phyloP scores from a whole-genome alignment of 2,329 filamentous ascomycete species.

The Cadophora malorum region DNA sequence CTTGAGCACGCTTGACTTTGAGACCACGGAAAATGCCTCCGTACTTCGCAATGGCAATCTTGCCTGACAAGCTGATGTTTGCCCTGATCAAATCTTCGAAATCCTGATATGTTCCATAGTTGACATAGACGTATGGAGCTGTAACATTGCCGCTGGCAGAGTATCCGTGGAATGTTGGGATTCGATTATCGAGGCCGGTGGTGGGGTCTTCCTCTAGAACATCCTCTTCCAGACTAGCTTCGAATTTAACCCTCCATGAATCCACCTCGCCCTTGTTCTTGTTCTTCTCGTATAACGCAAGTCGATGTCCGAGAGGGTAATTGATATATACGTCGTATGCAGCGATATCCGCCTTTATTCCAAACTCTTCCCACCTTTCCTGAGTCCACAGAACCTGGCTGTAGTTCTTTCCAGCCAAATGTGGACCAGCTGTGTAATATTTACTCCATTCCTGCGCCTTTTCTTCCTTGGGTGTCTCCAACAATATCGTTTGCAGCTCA shows the following conservation, averaged over 20 bases:
- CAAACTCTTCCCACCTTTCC: slow-evolving; percentile 75
- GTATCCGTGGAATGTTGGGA: slow-evolving; percentile 95
- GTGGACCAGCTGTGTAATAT: slow-evolving; percentile 79
- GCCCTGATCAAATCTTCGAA: slow-evolving; percentile 81
- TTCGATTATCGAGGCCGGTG: slow-evolving; percentile 70
- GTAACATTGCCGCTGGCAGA: slow-evolving; percentile 93
- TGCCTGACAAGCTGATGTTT: slow-evolving; percentile 78
- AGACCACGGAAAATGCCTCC: slow-evolving; percentile 86
- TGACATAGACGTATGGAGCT: slow-evolving; percentile 84
- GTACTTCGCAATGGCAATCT: slow-evolving; percentile 87
- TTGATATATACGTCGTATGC: slow-evolving; percentile 81
- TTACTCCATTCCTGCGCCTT: slow-evolving; percentile 73
- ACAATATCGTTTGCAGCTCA: slow-evolving; percentile 61
- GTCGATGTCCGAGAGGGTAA: slow-evolving; percentile 73
- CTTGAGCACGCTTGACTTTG: slow-evolving; percentile 91
- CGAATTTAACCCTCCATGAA: slow-evolving; percentile 72
- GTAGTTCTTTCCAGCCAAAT: slow-evolving; percentile 78
- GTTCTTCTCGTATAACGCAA: slow-evolving; percentile 66
- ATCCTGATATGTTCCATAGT: slow-evolving; percentile 87
- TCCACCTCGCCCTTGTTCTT: slow-evolving; percentile 46
- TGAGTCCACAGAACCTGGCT: slow-evolving; percentile 76
- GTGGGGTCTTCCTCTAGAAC: slow-evolving; percentile 84
- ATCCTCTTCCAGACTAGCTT: slow-evolving; percentile 84
- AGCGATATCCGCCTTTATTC: slow-evolving; percentile 67
- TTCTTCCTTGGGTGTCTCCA: slow-evolving; percentile 62